Percentiles rank a stretch among this genome's conserved stretches.
phyloP scores from a whole-genome alignment of 1,284 basidiomycete species.

The Hemileia vastatrix region DNA sequence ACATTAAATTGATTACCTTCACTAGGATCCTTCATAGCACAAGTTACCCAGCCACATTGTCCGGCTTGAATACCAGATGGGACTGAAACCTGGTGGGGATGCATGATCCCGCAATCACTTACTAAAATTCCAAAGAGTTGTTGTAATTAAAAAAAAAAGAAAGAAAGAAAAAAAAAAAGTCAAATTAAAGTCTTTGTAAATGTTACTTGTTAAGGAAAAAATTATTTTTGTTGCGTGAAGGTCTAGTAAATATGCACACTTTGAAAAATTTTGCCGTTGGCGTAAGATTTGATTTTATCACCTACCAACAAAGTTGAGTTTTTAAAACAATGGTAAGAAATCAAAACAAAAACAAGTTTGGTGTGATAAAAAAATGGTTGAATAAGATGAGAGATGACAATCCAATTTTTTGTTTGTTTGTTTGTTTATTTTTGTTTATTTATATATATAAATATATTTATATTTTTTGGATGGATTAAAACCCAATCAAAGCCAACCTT shows the following conservation, averaged over 20 bases:
- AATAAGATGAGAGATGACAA: neutral
- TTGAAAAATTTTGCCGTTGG: constrained; percentile 19
- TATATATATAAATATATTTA: too few relatives aligned
- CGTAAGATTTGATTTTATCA: constrained; percentile 20
- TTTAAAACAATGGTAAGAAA: neutral
- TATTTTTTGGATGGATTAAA: too few relatives aligned
- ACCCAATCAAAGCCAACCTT: constrained; percentile 41
- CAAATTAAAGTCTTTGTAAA: neutral
- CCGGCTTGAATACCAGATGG: constrained; percentile 14
- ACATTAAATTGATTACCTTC: constrained; percentile 57
- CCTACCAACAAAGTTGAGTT: neutral
- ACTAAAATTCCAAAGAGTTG: neutral
- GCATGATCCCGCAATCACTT: constrained; percentile 20
- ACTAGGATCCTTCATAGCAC: constrained; percentile 97
- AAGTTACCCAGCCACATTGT: constrained; percentile 48
- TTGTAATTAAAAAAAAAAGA: neutral
- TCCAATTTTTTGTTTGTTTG: too few relatives aligned
- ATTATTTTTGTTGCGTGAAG: neutral
- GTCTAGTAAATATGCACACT: neutral
- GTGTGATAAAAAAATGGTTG: neutral
- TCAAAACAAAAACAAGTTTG: neutral
- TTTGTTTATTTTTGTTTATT: too few relatives aligned
- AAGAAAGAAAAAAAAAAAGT: neutral
- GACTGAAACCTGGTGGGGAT: constrained; percentile 15
- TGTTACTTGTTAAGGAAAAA: neutral